Base-by-base conservation (phyloP, 176 grass and related monocot genomes). In the Pontederia paniculata region DNA sequence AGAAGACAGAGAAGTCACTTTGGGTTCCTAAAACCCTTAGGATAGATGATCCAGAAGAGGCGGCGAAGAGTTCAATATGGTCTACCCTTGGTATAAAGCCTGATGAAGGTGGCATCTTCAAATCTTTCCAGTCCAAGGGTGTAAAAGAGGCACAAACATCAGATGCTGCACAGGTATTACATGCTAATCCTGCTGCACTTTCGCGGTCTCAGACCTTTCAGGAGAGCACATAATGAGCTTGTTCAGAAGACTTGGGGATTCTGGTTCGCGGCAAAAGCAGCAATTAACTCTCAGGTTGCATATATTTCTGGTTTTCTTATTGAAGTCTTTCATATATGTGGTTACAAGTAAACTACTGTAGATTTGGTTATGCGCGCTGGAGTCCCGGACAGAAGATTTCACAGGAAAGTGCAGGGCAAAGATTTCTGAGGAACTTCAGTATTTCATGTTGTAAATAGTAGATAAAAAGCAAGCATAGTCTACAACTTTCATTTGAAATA, bases 21-120 rank as follows among this genome's bases (percentile, higher is more conserved):
- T 87, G 64, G 74, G 57, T 76, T 45, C 86, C 93, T 18, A 97
- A 90, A 74, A 74, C 77, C 19, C 74, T 87, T 46, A 76, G 83
- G 60, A 69, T 88, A 54, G 74, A 65, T 66, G 69, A 90, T 42
- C 80, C 74, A 48, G 62, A 71, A 42, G 83, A 88, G 58, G 86
- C 77, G 0, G 75, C 80, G 28, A 90, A 88, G 77, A 97, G 80
- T 76, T 87, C 75, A 12, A 79, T 97, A 74, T 77, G 77, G 80
- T 48, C 75, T 19, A 72, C 74, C 66, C 87, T 82, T n/a, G 80
- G 91, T 31, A 87, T 97, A 69, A 88, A 88, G 70, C 64, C 58
- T 76, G 80, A 78, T 8, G 71, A 88, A 25, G 74, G 57, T 60
- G 50, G 71, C 44, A 47, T 83, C 19, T 71, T 83, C 50, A 79